Evolutionary conservation across 106 monocot species (phyloP).

Genomic region (Acorus calamus): DNA sequence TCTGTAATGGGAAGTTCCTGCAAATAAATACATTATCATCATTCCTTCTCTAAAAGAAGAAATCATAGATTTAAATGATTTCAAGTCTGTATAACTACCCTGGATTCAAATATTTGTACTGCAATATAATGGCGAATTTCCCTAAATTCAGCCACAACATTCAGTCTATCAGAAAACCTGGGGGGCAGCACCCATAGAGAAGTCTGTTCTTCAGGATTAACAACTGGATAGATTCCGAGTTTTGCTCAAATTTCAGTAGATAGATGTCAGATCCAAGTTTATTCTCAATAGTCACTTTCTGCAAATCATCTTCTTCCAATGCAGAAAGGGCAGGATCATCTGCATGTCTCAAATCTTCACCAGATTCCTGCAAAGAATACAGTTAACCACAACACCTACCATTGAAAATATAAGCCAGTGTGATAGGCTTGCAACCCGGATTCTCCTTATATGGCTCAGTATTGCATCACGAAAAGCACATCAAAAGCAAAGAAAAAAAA

Average conservation of each 20-base stretch:
- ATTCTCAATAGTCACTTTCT: conserved; percentile 72
- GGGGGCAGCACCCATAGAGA: conserved; percentile 65
- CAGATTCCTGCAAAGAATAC: conserved; percentile 39
- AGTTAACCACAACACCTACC: no score
- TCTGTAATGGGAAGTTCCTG: conserved; percentile 73
- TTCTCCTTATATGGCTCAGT: no score
- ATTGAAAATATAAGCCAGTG: no score
- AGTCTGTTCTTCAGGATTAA: conserved; percentile 36
- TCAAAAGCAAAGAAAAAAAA: background rate
- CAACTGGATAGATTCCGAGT: conserved; percentile 36
- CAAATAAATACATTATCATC: conserved; percentile 1
- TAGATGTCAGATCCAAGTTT: conserved; percentile 82
- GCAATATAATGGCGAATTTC: conserved; percentile 69
- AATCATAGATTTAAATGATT: no score
- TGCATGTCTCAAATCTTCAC: conserved; percentile 17
- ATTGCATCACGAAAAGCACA: no score
- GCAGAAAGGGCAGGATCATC: conserved; percentile 45
- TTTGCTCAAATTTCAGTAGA: conserved; percentile 47
- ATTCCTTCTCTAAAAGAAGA: no score
- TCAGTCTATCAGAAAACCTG: conserved; percentile 68
- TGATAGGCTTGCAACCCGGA: no score
- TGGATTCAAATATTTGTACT: conserved; percentile 67
- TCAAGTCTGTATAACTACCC: conserved; percentile 27
- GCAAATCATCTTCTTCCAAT: conserved; percentile 84
- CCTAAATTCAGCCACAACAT: conserved; percentile 38